Base-by-base conservation (phyloP, 257 asterid genomes). In the Marsdenia floribunda region DNA sequence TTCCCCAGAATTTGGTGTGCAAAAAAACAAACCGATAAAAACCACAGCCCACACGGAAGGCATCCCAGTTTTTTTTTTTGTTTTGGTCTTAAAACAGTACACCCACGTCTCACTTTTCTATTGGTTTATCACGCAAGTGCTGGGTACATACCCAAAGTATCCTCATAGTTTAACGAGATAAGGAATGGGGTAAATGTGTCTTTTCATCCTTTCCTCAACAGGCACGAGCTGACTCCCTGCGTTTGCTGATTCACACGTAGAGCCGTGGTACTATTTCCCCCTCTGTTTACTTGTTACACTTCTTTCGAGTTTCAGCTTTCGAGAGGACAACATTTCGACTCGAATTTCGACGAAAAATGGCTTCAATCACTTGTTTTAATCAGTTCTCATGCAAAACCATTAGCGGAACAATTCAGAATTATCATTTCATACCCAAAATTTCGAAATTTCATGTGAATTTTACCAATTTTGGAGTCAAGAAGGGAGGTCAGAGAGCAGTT, bases 281-380 rank as follows among this genome's bases (percentile, higher is more conserved):
- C 24, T 3, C 47, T 6, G 69, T 33, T 64, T 35, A 42, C 42
- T 61, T 3, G 47, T 7, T 15, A 1, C 13, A 5, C 7, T 5
- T 1, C 11, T 5, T 33, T 65, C 46, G 24, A 22, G 6, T 19
- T 55, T 29, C 33, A 29, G 33, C 33, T 29, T 37, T 9, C 65
- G 10, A 59, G 37, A 24, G 29, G 37, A 26, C 9, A 5, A 1
- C 6, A 47, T 5, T 21, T 24, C 13, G 26, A 29, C 50, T 50
- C 7, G 12, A 18, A 19, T 71, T 13, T 26, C 22, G 11, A 63
- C 22, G 24, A 35, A 33, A 24, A 78, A 90, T 93, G 98, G 93
- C 97, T 74, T 86, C 93, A 5, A 76, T 92, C 42, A 71, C 90
- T 68, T 83, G 85, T 1, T 73, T 84, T 65, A 76, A 71, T 61